A percentile compares a stretch with the other conserved stretches of the same genome.
Conservation (phyloP, 2,329 filamentous ascomycete genomes). For the Colletotrichum higginsianum region DNA sequence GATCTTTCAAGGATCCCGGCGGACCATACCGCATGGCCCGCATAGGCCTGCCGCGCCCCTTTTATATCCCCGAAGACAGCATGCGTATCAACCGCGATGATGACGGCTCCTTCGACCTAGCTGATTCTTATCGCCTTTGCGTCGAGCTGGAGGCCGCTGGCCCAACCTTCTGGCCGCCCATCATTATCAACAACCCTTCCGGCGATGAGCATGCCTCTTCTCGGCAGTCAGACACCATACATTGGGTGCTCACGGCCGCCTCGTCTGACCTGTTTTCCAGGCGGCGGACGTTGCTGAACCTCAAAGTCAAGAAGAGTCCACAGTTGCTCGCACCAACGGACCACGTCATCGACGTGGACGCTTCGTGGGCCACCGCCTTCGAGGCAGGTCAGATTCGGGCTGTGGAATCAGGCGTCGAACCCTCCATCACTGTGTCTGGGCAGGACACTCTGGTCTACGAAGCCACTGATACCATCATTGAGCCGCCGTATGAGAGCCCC, state of each 20-base stretch:
- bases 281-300: conserved; percentile 49
- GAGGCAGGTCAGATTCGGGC: conserved; percentile 48
- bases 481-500: conserved; percentile 39
- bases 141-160: conserved; percentile 68
- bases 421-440: conserved; percentile 61
- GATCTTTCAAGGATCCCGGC: conserved; percentile 63
- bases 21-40: conserved; percentile 63
- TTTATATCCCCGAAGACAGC: conserved; percentile 67
- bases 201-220: conserved; percentile 29
- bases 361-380: conserved; percentile 62
- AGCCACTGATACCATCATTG: conserved; percentile 43
- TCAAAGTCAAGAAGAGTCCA: conserved; percentile 55
- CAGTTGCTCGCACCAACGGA: conserved; percentile 53
- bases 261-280: conserved; percentile 60
- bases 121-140: conserved; percentile 64
- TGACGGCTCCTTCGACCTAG: conserved; percentile 62
- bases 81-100: conserved; percentile 65
- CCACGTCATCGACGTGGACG: conserved; percentile 65
- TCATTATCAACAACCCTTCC: conserved; percentile 42
- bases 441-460: background rate
- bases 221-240: conserved; percentile 43
- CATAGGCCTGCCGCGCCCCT: conserved; percentile 64
- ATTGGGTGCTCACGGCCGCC: conserved; percentile 59
- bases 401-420: conserved; percentile 59
- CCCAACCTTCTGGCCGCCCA: conserved; percentile 67